Percentiles rank a stretch among this genome's conserved stretches.
These are phyloP conservation scores for Albugo candida DNA, from an alignment of 352 stramenopile genomes.

Conservation along the genomic window DNA sequence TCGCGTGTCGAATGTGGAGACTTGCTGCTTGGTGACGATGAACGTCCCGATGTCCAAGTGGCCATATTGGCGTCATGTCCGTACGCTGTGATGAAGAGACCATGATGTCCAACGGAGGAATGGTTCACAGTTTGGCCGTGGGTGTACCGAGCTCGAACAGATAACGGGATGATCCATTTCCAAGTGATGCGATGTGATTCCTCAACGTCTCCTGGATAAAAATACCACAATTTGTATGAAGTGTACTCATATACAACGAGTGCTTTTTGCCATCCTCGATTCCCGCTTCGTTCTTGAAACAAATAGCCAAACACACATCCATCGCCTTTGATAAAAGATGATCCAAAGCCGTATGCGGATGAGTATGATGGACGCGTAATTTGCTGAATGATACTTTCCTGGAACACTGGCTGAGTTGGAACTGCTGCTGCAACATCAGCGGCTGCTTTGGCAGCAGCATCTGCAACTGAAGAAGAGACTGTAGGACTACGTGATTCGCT, in stretches of 20 bases:
- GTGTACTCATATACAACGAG: slow-evolving; percentile 75
- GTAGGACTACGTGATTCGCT: slow-evolving; percentile 9
- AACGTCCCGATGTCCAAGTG: too few species aligned
- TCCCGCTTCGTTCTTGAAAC: slow-evolving; percentile 49
- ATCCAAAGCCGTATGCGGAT: slow-evolving; percentile 60
- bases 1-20: slow-evolving; percentile 21
- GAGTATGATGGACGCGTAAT: slow-evolving; percentile 74
- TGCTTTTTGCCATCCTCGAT: slow-evolving; percentile 59
- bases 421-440: not conserved
- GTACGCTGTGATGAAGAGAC: slow-evolving; percentile 62
- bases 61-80: slow-evolving; percentile 39
- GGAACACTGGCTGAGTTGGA: slow-evolving; percentile 47
- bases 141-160: slow-evolving; percentile 51
- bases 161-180: slow-evolving; percentile 74
- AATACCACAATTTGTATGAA: slow-evolving; percentile 80
- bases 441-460: not conserved
- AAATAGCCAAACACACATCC: slow-evolving; percentile 71
- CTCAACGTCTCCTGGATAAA: slow-evolving; percentile 72
- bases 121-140: slow-evolving; percentile 73
- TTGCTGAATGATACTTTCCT: slow-evolving; percentile 77
- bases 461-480: not conserved
- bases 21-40: not conserved
- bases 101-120: slow-evolving; percentile 65
- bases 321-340: slow-evolving; percentile 66
- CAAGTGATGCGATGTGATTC: slow-evolving; percentile 62